These are phyloP conservation scores for Amphirosellinia nigrospora DNA, from an alignment of 495 filamentous ascomycete species.

Conservation along the genomic window DNA sequence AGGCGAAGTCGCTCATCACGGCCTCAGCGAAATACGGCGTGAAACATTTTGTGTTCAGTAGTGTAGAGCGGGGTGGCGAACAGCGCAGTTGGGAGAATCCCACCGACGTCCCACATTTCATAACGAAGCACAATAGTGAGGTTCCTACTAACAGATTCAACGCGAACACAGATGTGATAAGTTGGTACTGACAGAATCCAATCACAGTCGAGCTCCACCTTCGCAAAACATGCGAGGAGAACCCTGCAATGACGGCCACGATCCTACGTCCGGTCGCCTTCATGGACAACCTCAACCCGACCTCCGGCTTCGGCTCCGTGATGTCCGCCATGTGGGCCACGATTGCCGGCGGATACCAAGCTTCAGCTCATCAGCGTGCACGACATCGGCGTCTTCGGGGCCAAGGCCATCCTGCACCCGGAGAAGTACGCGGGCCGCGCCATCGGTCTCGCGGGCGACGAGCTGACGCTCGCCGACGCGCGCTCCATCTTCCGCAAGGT, in stretches of 20 bases:
- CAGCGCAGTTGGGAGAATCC: conserved; percentile 57
- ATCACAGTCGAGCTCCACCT: conserved; percentile 21
- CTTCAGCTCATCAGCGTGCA: conserved; percentile 64
- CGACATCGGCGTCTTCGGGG: conserved; percentile 71
- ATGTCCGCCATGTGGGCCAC: conserved; percentile 62
- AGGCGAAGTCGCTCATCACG: conserved; percentile 69
- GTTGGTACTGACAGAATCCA: neutral
- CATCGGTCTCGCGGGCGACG: conserved; percentile 65
- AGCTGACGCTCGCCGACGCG: conserved; percentile 59
- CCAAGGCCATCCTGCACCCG: conserved; percentile 57
- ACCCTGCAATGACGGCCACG: conserved; percentile 49
- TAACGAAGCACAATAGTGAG: conserved; percentile 69
- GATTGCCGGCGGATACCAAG: conserved; percentile 47
- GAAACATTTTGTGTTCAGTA: conserved; percentile 68
- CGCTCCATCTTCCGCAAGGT: conserved; percentile 56
- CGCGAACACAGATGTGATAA: neutral
- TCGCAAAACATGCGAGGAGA: conserved; percentile 13
- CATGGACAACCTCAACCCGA: conserved; percentile 64
- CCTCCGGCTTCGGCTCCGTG: conserved; percentile 58
- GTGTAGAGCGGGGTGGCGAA: conserved; percentile 71
- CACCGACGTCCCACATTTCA: conserved; percentile 68
- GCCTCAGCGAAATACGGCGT: conserved; percentile 57
- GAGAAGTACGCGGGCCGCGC: conserved; percentile 47
- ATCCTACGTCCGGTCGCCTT: conserved; percentile 69
- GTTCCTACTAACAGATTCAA: neutral